Evolutionary conservation across 2,329 filamentous ascomycete species (phyloP).

Genomic region (Pyricularia grisea): DNA sequence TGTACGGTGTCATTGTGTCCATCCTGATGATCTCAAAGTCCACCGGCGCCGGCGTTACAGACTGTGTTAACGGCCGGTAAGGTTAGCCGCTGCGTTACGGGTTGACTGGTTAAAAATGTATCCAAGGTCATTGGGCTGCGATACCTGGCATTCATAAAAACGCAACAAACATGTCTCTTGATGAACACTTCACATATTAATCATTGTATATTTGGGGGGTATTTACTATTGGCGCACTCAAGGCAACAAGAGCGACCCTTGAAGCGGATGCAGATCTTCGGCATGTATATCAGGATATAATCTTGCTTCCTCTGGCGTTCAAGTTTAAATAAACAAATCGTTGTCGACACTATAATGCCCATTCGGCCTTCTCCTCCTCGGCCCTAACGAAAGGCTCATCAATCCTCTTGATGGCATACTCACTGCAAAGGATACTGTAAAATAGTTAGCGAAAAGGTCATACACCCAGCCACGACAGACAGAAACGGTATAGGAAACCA

Average conservation of each 20-base stretch:
- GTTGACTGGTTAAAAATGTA: neutral
- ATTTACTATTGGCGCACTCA: neutral
- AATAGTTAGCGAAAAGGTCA: constrained; percentile 13
- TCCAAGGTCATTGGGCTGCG: neutral
- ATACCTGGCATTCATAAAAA: neutral
- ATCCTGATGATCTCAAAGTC: constrained; percentile 39
- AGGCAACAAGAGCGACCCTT: neutral
- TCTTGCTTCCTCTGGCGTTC: neutral
- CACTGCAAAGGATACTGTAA: constrained; percentile 78
- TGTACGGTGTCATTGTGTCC: constrained; percentile 37
- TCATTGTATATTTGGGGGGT: neutral
- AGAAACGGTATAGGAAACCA: neutral
- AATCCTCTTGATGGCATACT: constrained; percentile 88
- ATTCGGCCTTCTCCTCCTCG: constrained; percentile 68
- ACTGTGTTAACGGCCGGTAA: neutral
- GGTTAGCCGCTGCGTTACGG: neutral
- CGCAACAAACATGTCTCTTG: neutral
- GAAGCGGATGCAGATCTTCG: neutral
- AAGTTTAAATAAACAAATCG: neutral
- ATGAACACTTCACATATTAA: neutral
- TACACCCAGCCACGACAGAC: neutral
- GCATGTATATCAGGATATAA: neutral
- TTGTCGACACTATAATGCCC: constrained; percentile 39
- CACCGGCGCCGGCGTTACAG: constrained; percentile 15
- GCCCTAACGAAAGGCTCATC: constrained; percentile 81